These are phyloP conservation scores for Curvularia spicifera DNA, from an alignment of 2,329 filamentous ascomycete species.

Conservation along the genomic window DNA sequence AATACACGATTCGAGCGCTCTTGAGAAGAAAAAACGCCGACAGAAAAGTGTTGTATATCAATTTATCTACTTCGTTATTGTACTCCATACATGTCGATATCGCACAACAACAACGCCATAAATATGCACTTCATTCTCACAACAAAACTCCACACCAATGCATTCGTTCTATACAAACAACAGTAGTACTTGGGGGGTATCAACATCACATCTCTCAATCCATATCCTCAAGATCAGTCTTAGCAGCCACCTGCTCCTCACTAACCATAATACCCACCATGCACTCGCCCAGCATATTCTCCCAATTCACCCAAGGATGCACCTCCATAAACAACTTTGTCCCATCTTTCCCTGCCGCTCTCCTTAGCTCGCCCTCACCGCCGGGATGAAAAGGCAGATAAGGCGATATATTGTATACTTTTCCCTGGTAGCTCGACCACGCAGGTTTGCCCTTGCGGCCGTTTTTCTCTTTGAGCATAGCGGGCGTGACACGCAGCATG, in stretches of 20 bases:
- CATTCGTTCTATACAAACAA: constrained; percentile 14
- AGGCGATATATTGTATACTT: constrained; percentile 92
- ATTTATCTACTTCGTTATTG: too few relatives aligned
- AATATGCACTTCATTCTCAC: background rate
- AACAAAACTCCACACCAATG: constrained; percentile 6
- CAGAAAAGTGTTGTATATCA: too few relatives aligned
- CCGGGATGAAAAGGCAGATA: constrained; percentile 93
- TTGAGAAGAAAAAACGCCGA: too few relatives aligned
- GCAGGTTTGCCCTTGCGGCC: constrained; percentile 85
- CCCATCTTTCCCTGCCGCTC: constrained; percentile 75
- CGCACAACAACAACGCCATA: too few relatives aligned
- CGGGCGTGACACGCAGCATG: constrained; percentile 77
- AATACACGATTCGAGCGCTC: too few relatives aligned
- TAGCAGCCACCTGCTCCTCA: constrained; percentile 53
- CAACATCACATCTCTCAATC: constrained; percentile 53
- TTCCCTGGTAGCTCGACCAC: constrained; percentile 88
- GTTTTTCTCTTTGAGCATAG: constrained; percentile 76
- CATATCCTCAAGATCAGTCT: constrained; percentile 62
- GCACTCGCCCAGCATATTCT: constrained; percentile 68
- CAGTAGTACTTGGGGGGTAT: constrained; percentile 20
- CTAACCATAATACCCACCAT: constrained; percentile 66
- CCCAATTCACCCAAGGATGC: constrained; percentile 73
- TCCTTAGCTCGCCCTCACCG: constrained; percentile 79
- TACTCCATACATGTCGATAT: too few relatives aligned
- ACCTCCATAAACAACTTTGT: constrained; percentile 67